A percentile compares a stretch with the other conserved stretches of the same genome.
phyloP scores from a whole-genome alignment of 2,329 filamentous ascomycete genomes.

The Nemania serpens region DNA sequence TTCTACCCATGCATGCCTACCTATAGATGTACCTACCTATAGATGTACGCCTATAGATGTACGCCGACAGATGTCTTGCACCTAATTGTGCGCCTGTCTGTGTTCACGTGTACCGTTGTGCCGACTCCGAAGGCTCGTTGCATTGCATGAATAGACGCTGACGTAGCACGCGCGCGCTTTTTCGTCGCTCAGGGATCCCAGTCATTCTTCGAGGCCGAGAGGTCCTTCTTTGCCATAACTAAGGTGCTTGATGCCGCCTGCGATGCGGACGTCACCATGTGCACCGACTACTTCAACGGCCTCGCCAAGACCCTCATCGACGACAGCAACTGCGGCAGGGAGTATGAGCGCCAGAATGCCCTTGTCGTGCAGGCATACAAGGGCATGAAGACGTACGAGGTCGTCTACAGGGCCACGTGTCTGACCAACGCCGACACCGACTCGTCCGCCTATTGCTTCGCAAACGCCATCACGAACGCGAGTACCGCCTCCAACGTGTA shows the following conservation, averaged over 20 bases:
- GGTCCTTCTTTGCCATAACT: conserved; percentile 72
- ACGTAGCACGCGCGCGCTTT: neutral
- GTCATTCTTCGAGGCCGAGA: conserved; percentile 80
- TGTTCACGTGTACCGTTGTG: neutral
- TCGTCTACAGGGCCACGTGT: conserved; percentile 81
- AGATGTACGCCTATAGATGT: too few relatives aligned
- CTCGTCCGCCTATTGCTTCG: conserved; percentile 77
- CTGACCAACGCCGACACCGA: conserved; percentile 67
- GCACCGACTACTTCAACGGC: conserved; percentile 65
- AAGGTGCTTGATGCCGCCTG: conserved; percentile 81
- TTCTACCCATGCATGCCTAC: too few relatives aligned
- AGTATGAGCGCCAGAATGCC: conserved; percentile 70
- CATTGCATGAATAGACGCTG: conserved; percentile 16
- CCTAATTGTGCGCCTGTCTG: conserved; percentile 9
- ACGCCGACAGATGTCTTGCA: too few relatives aligned
- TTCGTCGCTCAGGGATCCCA: conserved; percentile 67
- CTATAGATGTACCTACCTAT: too few relatives aligned
- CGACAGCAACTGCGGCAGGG: conserved; percentile 69
- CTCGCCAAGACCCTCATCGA: conserved; percentile 69
- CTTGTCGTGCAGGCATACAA: conserved; percentile 75
- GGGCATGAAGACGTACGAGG: conserved; percentile 76
- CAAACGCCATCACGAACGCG: conserved; percentile 79
- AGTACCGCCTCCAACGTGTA: conserved; percentile 73
- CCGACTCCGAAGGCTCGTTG: neutral
- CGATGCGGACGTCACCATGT: conserved; percentile 66